These are phyloP conservation scores for Dothideomycetes sp. DNA, from an alignment of 2,329 filamentous ascomycete species.

Conservation along the genomic window DNA sequence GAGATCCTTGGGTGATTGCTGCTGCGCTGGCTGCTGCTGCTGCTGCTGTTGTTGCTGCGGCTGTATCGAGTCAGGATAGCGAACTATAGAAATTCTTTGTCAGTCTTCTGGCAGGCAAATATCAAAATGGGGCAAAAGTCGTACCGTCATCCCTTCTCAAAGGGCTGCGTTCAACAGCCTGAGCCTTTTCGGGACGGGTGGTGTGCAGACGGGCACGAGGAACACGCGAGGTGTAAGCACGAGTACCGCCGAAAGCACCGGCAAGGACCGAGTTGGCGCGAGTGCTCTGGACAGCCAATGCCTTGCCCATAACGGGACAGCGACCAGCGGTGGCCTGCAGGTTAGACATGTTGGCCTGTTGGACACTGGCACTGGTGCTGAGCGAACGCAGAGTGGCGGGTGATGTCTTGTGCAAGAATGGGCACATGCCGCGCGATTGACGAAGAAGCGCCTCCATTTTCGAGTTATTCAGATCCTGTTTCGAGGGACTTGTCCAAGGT, in stretches of 20 bases:
- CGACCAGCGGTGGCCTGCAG: slow-evolving; percentile 87
- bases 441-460: slow-evolving; percentile 87
- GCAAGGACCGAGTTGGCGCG: slow-evolving; percentile 39
- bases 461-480: not conserved
- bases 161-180: slow-evolving; percentile 55
- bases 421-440: slow-evolving; percentile 94
- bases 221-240: slow-evolving; percentile 41
- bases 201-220: slow-evolving; percentile 67
- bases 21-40: slow-evolving; percentile 2
- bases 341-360: slow-evolving; percentile 80
- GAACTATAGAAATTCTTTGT: slow-evolving; percentile 5
- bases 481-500: too few relatives aligned
- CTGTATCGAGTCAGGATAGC: slow-evolving; percentile 10
- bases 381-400: slow-evolving; percentile 84
- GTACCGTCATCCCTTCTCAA: slow-evolving; percentile 44
- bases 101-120: too few relatives aligned
- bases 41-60: not conserved
- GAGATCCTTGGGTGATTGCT: slow-evolving; percentile 6
- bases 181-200: slow-evolving; percentile 65
- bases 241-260: slow-evolving; percentile 40
- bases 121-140: too few relatives aligned
- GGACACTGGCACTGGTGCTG: slow-evolving; percentile 60
- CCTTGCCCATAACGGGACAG: slow-evolving; percentile 98
- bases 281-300: slow-evolving; percentile 70
- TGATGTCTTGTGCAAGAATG: slow-evolving; percentile 90